These are phyloP conservation scores for Haplosporangium gracile DNA, from an alignment of 192 early-diverging fungal species.

Conservation along the genomic window DNA sequence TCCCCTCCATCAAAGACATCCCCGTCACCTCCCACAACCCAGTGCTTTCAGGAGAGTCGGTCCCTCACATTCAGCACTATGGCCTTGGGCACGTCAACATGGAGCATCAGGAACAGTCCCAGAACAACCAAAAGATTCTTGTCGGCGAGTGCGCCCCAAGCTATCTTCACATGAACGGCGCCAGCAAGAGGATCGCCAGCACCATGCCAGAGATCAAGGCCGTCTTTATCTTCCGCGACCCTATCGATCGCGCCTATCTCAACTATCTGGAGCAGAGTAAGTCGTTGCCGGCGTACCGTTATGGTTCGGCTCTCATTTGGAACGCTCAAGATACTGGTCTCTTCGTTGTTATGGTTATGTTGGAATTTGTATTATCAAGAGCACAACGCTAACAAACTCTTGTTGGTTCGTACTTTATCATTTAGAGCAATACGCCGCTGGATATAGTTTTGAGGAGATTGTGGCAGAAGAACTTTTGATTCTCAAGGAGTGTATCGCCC, in stretches of 20 bases:
- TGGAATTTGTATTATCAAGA: not conserved
- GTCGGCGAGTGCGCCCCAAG: constrained; percentile 54
- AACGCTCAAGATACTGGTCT: not conserved
- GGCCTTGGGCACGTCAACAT: constrained; percentile 49
- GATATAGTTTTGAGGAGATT: constrained; percentile 55
- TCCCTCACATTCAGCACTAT: constrained; percentile 54
- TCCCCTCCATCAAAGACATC: constrained; percentile 57
- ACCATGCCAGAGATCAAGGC: constrained; percentile 65
- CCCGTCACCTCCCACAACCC: constrained; percentile 42
- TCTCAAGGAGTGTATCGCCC: constrained; percentile 52
- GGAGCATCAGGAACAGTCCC: constrained; percentile 42
- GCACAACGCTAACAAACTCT: not conserved
- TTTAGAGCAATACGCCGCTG: constrained; percentile 56
- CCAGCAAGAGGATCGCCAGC: constrained; percentile 59
- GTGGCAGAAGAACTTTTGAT: constrained; percentile 50
- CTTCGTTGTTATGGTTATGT: not conserved
- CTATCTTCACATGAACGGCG: constrained; percentile 50
- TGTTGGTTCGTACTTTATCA: not conserved
- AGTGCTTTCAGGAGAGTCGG: constrained; percentile 48
- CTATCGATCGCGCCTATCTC: constrained; percentile 65
- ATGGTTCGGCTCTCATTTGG: not conserved
- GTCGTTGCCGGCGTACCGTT: not conserved
- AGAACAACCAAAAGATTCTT: constrained; percentile 41
- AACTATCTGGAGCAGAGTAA: constrained; percentile 60
- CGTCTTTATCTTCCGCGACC: constrained; percentile 64